phyloP scores from a whole-genome alignment of 768 basidiomycete species.

The Lentinus brumalis region DNA sequence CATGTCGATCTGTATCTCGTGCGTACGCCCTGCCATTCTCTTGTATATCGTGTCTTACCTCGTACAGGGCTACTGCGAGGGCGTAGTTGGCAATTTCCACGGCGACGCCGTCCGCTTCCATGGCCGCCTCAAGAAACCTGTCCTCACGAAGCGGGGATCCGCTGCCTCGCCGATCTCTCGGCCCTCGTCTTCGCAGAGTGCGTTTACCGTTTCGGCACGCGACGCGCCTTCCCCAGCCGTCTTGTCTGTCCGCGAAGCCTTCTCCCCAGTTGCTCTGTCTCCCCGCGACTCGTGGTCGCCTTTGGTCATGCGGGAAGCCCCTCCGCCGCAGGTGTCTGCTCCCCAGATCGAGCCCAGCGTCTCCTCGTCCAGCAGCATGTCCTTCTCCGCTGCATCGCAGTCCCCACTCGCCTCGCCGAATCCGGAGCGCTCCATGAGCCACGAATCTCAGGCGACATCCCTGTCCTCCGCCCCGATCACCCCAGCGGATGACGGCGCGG shows the following conservation, averaged over 20 bases:
- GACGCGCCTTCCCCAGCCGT: conserved; percentile 2
- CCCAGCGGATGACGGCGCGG: conserved; percentile 5
- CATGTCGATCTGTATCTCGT: conserved; percentile 64
- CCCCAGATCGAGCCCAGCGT: conserved; percentile 6
- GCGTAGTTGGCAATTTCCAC: conserved; percentile 77
- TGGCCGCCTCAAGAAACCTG: conserved; percentile 74
- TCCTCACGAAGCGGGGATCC: conserved; percentile 67
- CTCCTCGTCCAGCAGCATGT: neutral
- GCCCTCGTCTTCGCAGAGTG: conserved; percentile 30
- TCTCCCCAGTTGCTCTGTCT: neutral
- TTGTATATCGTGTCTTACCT: neutral
- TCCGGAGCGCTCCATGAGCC: conserved; percentile 17
- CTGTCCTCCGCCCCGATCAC: conserved; percentile 14
- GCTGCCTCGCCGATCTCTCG: conserved; percentile 28
- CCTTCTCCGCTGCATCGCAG: neutral
- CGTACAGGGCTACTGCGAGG: conserved; percentile 81
- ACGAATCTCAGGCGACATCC: conserved; percentile 11
- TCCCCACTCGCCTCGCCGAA: conserved; percentile 4
- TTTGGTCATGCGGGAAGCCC: neutral
- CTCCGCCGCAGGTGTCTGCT: conserved; percentile 13
- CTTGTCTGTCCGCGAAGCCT: neutral
- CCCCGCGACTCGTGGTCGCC: neutral
- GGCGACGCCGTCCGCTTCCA: conserved; percentile 68
- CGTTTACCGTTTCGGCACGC: conserved; percentile 21
- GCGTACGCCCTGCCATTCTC: conserved; percentile 25